Percentiles rank a stretch among this genome's conserved stretches.
phyloP scores from a whole-genome alignment of 1,284 basidiomycete species.

The Coniferiporia sulphurascens region DNA sequence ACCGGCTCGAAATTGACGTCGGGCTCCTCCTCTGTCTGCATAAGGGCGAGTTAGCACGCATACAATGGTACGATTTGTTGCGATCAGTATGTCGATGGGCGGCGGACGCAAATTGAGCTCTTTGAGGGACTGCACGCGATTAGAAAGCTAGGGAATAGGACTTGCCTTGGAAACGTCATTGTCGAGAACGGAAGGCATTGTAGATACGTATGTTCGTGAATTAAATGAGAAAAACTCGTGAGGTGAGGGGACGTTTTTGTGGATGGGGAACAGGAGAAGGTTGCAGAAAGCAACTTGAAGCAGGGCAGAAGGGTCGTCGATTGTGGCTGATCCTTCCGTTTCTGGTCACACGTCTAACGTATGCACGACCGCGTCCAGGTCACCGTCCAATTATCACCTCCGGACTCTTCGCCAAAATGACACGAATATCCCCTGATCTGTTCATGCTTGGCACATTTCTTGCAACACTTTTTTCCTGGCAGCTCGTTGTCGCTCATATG shows the following conservation, averaged over 20 bases:
- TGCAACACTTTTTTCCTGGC: slow-evolving; percentile 33
- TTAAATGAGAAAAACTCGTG: background rate
- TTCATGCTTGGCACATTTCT: slow-evolving; percentile 36
- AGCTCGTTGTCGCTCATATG: slow-evolving; percentile 53
- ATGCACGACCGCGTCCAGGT: background rate
- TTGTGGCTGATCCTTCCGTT: background rate
- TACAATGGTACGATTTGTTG: slow-evolving; percentile 6
- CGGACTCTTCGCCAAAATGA: slow-evolving; percentile 20
- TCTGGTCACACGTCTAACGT: slow-evolving; percentile 11
- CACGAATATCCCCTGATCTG: slow-evolving; percentile 16
- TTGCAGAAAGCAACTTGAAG: background rate
- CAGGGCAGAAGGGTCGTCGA: background rate
- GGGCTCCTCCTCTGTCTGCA: slow-evolving; percentile 71
- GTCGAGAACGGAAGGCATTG: slow-evolving; percentile 17
- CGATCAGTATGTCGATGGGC: slow-evolving; percentile 8
- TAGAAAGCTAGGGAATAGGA: background rate
- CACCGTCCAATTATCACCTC: background rate
- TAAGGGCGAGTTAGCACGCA: slow-evolving; percentile 7
- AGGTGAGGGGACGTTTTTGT: background rate
- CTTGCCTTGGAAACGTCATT: slow-evolving; percentile 13
- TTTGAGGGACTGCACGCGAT: background rate
- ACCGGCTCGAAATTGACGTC: slow-evolving; percentile 96
- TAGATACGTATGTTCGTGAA: background rate
- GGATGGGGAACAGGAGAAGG: background rate
- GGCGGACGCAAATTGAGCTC: background rate